Base-by-base conservation (phyloP, 148 eudicot species). In the Silene latifolia region DNA sequence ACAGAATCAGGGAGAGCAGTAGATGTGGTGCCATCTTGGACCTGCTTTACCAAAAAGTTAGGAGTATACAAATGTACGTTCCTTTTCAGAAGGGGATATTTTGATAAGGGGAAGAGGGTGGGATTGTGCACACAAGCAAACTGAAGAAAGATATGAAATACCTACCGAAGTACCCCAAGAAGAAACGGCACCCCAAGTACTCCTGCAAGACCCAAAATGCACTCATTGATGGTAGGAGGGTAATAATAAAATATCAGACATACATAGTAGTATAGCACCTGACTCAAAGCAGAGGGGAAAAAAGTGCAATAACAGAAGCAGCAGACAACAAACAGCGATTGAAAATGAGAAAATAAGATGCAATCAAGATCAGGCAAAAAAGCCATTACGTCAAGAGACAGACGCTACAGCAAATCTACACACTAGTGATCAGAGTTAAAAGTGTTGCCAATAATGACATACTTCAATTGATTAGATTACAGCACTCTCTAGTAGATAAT, bases 161-260 rank as follows among this genome's bases (percentile, higher is more conserved):
- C 92, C 80, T 56, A 93, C 98, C 82, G 83, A 71, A 74, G 83
- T 23, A 74, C 83, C 79, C 58, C 93, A 79, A 32, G 93, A 79
- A 60, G 88, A 80, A 78, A 86, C 83, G 39, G 96, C 76, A 79
- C 89, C 82, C 98, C 96, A 90, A 57, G 88, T 72, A 46, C 85
- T 78, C 84, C 98, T 89, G 98, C 86, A 76, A 56, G 61, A 17
- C 69, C 15, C 66, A 77, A 64, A 46, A 32, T 71, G 9, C 63
- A 72, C 23, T 67, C 39, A 72, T 5, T 21, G 68, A 15, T 39
- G 7, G 46, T n/a, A 14, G 14, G 18, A 17, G 69, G 4, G 12
- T 32, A 66, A 35, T 66, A 72, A 54, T n/a, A n/a, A 12, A 71
- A 61, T 25, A 70, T 29, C 15, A 47, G 44, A 17, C 2, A 2